Evolutionary conservation across 2,329 filamentous ascomycete species (phyloP), one percentile per base, ranked within the genome.

Genomic region (Hypoxylon sp.): DNA sequence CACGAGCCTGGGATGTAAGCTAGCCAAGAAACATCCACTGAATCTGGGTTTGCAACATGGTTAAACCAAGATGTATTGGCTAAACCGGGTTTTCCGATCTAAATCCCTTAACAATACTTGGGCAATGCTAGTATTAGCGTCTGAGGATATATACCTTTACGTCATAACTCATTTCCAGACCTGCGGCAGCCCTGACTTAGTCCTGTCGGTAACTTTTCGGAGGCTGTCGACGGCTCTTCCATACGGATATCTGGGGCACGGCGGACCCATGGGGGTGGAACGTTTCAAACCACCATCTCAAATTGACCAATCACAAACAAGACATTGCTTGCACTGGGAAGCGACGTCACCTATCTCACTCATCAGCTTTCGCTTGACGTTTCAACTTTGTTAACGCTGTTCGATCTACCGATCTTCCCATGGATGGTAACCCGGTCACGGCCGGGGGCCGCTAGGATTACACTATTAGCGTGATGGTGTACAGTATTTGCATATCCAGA

Each of bases 401-500:
- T 21, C 37, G 63, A 66, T 66, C 55, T 32, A 63, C 60, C 51
- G 59, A 67, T 51, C 53, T 60, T 46, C 23, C 50, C 52, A 32
- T 47, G 16, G 47, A 63, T 69, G 66, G 66, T 63, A 63, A 53
- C 25, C 41, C 39, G 32, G 45, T 23, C 29, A 16, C 52, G 37
- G 45, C 21, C 34, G 16, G 34, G 9, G 19, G 54, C 12, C 21
- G 29, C 58, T 58, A 55, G 50, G 47, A 39, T 34, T 27, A n/a
- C n/a, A n/a, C n/a, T n/a, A 21, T 57, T 68, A 63, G 58, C 47
- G 54, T 47, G 41, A 51, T 30, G n/a, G n/a, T 64, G n/a, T 25
- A 45, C n/a, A n/a, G n/a, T n/a, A 43, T 32, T 19, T 58, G 58
- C 58, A 70, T 65, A 61, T 63, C 64, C 32, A 9, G 51, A 58